Evolutionary conservation across 2,329 filamentous ascomycete genomes (phyloP), one percentile per base, ranked within the genome.

Genomic region (Volutella citrinella): DNA sequence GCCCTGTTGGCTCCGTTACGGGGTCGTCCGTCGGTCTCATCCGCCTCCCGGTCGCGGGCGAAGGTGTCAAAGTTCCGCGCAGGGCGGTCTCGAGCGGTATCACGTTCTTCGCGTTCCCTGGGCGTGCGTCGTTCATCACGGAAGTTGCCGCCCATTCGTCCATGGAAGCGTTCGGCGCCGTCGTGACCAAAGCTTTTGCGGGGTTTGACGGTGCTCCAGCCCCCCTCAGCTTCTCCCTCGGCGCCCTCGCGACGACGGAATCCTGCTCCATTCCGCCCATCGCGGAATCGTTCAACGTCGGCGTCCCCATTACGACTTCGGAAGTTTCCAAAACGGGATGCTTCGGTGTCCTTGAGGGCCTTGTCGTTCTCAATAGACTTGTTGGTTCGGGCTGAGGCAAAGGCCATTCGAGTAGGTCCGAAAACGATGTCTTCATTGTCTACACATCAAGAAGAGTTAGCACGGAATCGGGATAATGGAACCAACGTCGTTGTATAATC

Each of bases 341-440:
- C 52, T 16, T 78, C 74, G 7, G 59, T 36, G 30, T 78, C 75
- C 48, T 75, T 79, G 16, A 55, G 42, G 4, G 64, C 55, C 47
- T 77, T 80, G 18, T 82, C 74, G 18, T 65, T 65, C 30, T 78
- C 76, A 30, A 70, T 63, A 11, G 65, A 63, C 39, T 72, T 69
- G 33, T 63, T 59, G 16, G 76, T 69, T 38, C 84, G 86, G 15
- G 83, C 76, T 2, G 89, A 94, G 33, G 87, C 79, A 61, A 96
- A 95, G 27, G 80, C 79, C 28, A 80, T 87, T 60, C 87, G 86
- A 3, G 89, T 87, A 14, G 89, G 89, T 11, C 87, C 89, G 38
- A 95, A 83, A 38, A 93, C 76, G 38, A 94, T 84, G 45, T 94
- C 88, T 51, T 95, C 90, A 52, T 77, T 67, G 58, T 78, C 80